These are phyloP conservation scores for Phaeoacremonium minimum DNA, from an alignment of 2,329 filamentous ascomycete species.

Conservation along the genomic window DNA sequence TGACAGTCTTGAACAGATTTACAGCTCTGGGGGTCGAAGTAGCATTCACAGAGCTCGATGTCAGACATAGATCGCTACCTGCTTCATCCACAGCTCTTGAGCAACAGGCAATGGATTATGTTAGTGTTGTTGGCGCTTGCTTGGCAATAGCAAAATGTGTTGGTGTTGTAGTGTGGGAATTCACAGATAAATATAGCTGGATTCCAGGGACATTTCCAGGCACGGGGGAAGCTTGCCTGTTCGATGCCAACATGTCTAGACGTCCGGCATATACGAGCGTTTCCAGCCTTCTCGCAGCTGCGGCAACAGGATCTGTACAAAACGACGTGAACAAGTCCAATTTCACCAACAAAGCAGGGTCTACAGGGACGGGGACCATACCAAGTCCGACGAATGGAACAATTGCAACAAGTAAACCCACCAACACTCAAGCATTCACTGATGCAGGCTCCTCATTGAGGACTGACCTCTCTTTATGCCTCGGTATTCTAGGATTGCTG, in stretches of 20 bases:
- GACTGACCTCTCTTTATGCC: too few species aligned
- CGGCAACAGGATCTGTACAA: too few species aligned
- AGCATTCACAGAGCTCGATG: constrained; percentile 48
- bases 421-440: too few species aligned
- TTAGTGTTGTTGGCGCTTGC: constrained; percentile 17
- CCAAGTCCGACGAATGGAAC: too few species aligned
- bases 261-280: background rate
- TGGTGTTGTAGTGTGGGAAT: constrained; percentile 20
- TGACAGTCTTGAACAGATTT: constrained; percentile 32
- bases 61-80: constrained; percentile 29
- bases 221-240: constrained; percentile 1
- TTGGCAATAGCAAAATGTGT: constrained; percentile 18
- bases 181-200: constrained; percentile 1
- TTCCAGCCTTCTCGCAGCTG: background rate
- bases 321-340: too few species aligned
- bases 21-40: constrained; percentile 39
- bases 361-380: too few species aligned
- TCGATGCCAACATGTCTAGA: background rate
- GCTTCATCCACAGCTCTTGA: constrained; percentile 27
- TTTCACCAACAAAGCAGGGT: too few species aligned
- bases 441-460: too few species aligned
- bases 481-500: too few species aligned
- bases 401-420: too few species aligned
- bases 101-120: constrained; percentile 37
- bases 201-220: background rate